A percentile compares a stretch with the other conserved stretches of the same genome.
phyloP scores from a whole-genome alignment of 768 basidiomycete genomes.

The Tylopilus felleus region DNA sequence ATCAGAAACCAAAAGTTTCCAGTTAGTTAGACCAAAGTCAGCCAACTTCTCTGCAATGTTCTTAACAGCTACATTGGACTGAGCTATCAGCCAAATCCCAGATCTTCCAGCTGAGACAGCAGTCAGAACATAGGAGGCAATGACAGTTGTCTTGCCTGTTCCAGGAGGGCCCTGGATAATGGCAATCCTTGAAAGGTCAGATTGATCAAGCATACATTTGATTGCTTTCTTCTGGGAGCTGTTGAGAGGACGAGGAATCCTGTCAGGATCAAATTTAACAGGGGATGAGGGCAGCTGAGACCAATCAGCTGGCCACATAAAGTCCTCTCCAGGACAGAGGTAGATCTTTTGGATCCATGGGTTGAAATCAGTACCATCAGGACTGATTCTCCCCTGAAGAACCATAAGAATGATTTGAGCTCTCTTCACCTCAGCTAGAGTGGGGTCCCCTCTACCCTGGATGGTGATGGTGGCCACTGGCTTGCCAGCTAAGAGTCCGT shows the following conservation, averaged over 20 bases:
- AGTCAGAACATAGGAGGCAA: conserved; percentile 56
- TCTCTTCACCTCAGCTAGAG: conserved; percentile 52
- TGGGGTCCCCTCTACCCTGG: conserved; percentile 54
- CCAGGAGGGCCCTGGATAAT: conserved; percentile 54
- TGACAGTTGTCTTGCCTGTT: conserved; percentile 73
- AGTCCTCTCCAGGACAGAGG: conserved; percentile 24
- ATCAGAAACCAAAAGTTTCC: conserved; percentile 67
- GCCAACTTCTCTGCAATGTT: conserved; percentile 82
- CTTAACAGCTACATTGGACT: conserved; percentile 86
- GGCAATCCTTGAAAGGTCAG: conserved; percentile 36
- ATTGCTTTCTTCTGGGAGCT: conserved; percentile 38
- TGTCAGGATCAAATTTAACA: conserved; percentile 13
- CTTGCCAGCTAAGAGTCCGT: conserved; percentile 31
- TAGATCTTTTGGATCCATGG: conserved; percentile 40
- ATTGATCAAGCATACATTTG: conserved; percentile 35
- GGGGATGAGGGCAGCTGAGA: conserved; percentile 16
- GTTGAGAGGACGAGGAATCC: conserved; percentile 35
- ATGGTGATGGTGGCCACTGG: conserved; percentile 39
- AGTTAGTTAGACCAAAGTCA: conserved; percentile 49
- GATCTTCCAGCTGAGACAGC: conserved; percentile 37
- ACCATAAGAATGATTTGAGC: conserved; percentile 28
- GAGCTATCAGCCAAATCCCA: conserved; percentile 79
- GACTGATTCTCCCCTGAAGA: conserved; percentile 33
- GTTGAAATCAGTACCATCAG: conserved; percentile 28
- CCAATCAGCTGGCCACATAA: conserved; percentile 38